Evolutionary conservation across 345 rosid species (phyloP).

Genomic region (Turritis glabra): DNA sequence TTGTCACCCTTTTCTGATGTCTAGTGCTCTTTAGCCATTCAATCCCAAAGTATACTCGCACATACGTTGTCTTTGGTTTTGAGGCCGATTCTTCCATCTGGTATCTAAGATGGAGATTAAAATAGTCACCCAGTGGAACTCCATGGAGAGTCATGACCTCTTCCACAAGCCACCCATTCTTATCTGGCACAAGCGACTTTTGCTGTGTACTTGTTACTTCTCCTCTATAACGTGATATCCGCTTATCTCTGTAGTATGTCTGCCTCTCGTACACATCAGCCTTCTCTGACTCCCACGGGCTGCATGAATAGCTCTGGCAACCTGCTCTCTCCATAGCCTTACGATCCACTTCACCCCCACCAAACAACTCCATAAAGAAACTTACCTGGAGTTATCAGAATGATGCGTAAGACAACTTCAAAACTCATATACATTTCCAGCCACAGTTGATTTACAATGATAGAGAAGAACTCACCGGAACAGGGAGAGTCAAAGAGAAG

Average conservation of each 20-base stretch:
- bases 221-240: constrained; percentile 78
- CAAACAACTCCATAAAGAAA: constrained; percentile 74
- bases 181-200: constrained; percentile 60
- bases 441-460: neutral
- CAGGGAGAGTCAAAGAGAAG: constrained; percentile 56
- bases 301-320: constrained; percentile 76
- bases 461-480: constrained; percentile 59
- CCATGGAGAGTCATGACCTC: constrained; percentile 96
- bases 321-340: constrained; percentile 89
- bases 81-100: constrained; percentile 72
- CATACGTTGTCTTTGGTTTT: constrained; percentile 56
- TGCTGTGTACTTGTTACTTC: constrained; percentile 96
- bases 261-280: constrained; percentile 79
- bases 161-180: constrained; percentile 79
- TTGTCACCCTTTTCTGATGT: constrained; percentile 76
- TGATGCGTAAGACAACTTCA: constrained; percentile 2
- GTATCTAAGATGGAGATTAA: constrained; percentile 78
- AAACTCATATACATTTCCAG: neutral
- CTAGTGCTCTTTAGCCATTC: constrained; percentile 91
- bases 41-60: constrained; percentile 67
- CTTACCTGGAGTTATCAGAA: constrained; percentile 48
- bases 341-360: constrained; percentile 81
- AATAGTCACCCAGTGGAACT: constrained; percentile 89
- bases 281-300: constrained; percentile 93
- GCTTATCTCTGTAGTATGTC: constrained; percentile 75